Conservation (phyloP, 495 filamentous ascomycete genomes). For the Rostrohypoxylon terebratum region DNA sequence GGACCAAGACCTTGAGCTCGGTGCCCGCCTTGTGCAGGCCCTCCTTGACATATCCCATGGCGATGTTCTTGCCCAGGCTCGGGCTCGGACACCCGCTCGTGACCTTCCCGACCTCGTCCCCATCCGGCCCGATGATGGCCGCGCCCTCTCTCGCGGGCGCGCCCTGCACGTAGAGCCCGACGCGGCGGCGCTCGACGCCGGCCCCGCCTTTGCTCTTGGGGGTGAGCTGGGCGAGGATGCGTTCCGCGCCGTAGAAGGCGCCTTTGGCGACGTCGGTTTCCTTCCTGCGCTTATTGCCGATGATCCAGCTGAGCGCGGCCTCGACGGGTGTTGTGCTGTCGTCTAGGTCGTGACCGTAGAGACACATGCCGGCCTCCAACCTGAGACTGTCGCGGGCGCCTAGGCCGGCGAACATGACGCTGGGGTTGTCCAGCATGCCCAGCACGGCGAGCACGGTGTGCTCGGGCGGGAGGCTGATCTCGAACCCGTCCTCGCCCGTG, state of each 20-base stretch:
- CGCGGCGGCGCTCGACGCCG: conserved; percentile 76
- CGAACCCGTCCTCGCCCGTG: conserved; percentile 98
- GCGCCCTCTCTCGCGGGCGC: conserved; percentile 92
- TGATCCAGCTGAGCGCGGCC: conserved; percentile 85
- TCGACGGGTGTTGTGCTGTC: conserved; percentile 89
- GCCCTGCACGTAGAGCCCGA: conserved; percentile 86
- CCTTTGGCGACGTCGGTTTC: conserved; percentile 59
- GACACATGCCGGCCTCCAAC: conserved; percentile 96
- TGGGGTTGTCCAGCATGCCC: conserved; percentile 71
- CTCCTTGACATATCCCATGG: conserved; percentile 92
- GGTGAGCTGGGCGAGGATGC: conserved; percentile 77
- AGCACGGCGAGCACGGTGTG: conserved; percentile 67
- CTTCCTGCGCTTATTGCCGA: conserved; percentile 77
- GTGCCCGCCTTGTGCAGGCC: conserved; percentile 89
- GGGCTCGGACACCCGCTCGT: conserved; percentile 93
- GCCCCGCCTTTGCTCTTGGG: conserved; percentile 73
- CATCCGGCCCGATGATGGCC: conserved; percentile 69
- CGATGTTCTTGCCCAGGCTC: conserved; percentile 86
- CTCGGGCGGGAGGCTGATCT: conserved; percentile 82
- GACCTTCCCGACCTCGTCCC: conserved; percentile 69
- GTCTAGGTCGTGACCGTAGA: conserved; percentile 97
- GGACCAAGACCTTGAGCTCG: conserved; percentile 80
- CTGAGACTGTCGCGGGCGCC: conserved; percentile 92
- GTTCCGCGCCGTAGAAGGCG: conserved; percentile 78
- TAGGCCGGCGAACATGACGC: conserved; percentile 82